These are phyloP conservation scores for Poa annua DNA, from an alignment of 176 grass and related monocot genomes.

Conservation along the genomic window DNA sequence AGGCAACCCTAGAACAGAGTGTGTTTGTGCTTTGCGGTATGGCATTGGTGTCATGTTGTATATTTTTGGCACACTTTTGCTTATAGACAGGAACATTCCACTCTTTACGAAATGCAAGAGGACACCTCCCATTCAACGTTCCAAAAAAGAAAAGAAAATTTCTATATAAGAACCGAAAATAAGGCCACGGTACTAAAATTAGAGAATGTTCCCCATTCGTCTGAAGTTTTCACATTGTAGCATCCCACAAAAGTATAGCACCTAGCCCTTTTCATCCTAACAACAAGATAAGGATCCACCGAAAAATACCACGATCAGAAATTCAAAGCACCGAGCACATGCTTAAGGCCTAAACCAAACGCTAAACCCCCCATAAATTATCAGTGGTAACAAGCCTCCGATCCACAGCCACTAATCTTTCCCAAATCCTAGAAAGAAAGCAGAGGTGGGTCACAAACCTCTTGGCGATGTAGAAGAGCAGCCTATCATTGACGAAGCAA, in stretches of 20 bases:
- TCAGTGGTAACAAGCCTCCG: background rate
- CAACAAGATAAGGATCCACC: background rate
- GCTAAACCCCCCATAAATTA: background rate
- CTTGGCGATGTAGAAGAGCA: slow-evolving; percentile 26
- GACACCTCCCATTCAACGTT: background rate
- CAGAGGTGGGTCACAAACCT: slow-evolving; percentile 2
- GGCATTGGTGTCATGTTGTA: background rate
- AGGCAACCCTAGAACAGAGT: background rate
- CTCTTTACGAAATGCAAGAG: background rate
- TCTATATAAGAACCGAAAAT: background rate
- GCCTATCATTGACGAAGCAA: slow-evolving; percentile 15
- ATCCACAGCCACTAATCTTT: background rate
- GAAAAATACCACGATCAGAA: background rate
- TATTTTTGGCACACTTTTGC: slow-evolving; percentile 11
- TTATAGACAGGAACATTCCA: background rate
- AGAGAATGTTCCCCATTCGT: background rate
- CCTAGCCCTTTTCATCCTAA: background rate
- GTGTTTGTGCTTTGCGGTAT: background rate
- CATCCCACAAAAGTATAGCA: background rate
- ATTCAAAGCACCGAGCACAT: background rate
- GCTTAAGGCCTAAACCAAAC: background rate
- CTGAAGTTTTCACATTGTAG: background rate
- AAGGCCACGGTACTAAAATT: background rate
- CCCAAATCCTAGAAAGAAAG: background rate
- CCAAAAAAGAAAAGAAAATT: background rate